Conservation (phyloP, 2,329 filamentous ascomycete genomes). For the Beauveria australis region DNA sequence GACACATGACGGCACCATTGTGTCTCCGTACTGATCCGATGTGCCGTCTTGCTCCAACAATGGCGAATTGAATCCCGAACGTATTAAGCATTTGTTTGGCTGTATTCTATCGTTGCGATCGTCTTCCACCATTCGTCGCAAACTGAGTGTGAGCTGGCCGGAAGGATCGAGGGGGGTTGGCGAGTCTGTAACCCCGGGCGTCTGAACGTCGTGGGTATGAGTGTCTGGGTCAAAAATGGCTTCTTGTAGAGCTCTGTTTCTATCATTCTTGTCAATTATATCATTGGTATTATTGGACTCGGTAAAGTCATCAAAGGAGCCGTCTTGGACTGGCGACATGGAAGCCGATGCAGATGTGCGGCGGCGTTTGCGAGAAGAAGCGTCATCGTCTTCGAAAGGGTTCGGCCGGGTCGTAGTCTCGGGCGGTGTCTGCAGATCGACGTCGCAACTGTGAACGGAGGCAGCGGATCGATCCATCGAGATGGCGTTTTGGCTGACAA, state of each 20-base stretch:
- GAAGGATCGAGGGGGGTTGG: neutral
- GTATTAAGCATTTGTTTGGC: too few species aligned
- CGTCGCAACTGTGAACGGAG: constrained; percentile 45
- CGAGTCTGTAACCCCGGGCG: neutral
- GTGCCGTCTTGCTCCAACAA: neutral
- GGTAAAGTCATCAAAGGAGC: constrained; percentile 23
- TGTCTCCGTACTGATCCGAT: neutral
- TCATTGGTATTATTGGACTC: neutral
- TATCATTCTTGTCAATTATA: neutral
- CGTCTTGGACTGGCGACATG: constrained; percentile 32
- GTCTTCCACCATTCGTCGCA: constrained; percentile 2
- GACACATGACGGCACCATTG: neutral
- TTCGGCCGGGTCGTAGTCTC: constrained; percentile 58
- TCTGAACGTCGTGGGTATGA: neutral
- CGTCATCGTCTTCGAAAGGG: constrained; percentile 53
- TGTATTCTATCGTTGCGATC: neutral
- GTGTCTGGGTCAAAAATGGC: neutral
- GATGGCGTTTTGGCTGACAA: neutral
- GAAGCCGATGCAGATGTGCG: constrained; percentile 50
- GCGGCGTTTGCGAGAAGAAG: constrained; percentile 51
- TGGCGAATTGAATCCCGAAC: neutral
- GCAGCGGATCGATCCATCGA: constrained; percentile 44
- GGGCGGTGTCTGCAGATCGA: constrained; percentile 46
- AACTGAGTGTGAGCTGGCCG: constrained; percentile 3
- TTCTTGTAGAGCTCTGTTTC: neutral